Base-by-base conservation (phyloP, 148 eudicot genomes). In the Limonium bicolor region DNA sequence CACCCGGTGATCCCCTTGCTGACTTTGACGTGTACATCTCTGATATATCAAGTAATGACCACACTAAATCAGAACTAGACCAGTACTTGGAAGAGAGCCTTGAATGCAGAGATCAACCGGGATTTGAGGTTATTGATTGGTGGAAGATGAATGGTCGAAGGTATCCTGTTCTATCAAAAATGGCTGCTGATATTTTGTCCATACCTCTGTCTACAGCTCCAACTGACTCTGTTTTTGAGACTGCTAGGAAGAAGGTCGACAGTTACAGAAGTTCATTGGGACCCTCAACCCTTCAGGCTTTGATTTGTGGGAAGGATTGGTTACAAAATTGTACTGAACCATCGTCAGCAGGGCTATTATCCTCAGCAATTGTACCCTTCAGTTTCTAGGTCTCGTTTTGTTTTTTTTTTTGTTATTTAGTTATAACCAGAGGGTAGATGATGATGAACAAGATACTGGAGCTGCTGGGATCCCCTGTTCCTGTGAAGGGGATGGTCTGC, bases 61-160 rank as follows among this genome's bases (percentile, higher is more conserved):
- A 68, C 11, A 48, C 52, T 53, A 76, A 74, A 51, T 67, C 77
- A 1, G 88, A 79, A 58, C 45, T 80, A 22, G 85, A 85, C 52
- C 73, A 63, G 43, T 85, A 85, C 46, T 51, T 85, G 4, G 82
- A 80, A 36, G 95, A 80, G 46, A 18, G 79, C 4, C 63, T 77
- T 23, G 32, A 65, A 48, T 83, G 82, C 8, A 63, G 86, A 31
- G 66, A 14, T 2, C 34, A 71, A 8, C 83, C 72, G 16, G 62
- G 80, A 35, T n/a, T n/a, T n/a, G 76, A 85, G 49, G 73, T 80
- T 20, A 53, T 80, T 63, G 80, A 74, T 14, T 85, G 95, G 95
- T 85, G 95, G 95, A 80, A 69, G 54, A 32, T 36, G 36, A 69
- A 74, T 44, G 54, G 64, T 7, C 28, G 39, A 7, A 67, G 51